Base-by-base conservation (phyloP, 805 yeast species). In the Metschnikowia shivogae region DNA sequence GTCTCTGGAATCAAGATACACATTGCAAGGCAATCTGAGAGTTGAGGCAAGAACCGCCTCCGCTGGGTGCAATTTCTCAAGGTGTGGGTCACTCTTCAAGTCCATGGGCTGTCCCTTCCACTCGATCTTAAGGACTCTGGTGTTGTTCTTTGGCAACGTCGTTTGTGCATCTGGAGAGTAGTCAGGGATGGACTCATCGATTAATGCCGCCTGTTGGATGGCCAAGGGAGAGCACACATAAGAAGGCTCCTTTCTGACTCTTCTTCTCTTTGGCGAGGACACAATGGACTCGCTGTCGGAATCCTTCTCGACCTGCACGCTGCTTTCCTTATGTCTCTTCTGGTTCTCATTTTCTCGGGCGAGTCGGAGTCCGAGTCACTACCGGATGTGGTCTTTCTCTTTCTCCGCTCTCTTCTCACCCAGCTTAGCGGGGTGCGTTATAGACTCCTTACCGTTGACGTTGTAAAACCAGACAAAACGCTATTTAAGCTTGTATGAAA, bases 31-130 rank as follows among this genome's bases (percentile, higher is more conserved):
- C 53, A 92, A 74, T 62, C 99, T 77, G 59, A 92, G 74, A n/a
- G 84, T 85, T 13, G 95, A 84, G 4, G 98, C 97, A 49, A 92
- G 73, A 34, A 77, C 74, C 12, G 85, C 76, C 67, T 92, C 99
- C 4, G 97, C 96, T 0, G 97, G 97, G 65, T 92, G 97, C 53
- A 93, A 74, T 56, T 82, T 76, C 38, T 68, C 68, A 41, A 77
- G 65, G 54, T 87, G 76, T 17, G 96, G 95, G 65, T 93, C 98
- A 28, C 65, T 58, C 13, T 84, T 73, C 45, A 92, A 75, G 63
- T 87, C 95, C 97, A 92, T 89, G 31, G 97, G 95, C 57, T 89
- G 95, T 9, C 98, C 99, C 69, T 90, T 92, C 99, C 99, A 92
- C 64, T 92, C 98, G 30, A 95, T 86, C 60, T 84, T 84, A 55